Evolutionary conservation across 306 rosid species (phyloP).

Genomic region (Acacia crassicarpa): DNA sequence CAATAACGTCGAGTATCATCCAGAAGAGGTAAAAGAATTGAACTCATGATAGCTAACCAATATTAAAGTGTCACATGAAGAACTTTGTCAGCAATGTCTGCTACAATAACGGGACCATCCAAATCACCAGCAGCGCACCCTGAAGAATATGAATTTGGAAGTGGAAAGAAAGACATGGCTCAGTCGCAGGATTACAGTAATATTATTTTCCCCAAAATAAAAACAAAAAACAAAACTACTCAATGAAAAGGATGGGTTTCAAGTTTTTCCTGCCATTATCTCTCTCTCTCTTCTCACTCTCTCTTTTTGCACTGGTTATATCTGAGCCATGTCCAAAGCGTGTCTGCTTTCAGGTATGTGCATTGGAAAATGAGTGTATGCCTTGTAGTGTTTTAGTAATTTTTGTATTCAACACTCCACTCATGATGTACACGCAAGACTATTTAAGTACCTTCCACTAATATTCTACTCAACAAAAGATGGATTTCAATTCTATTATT

Average conservation of each 20-base stretch:
- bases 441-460: background rate
- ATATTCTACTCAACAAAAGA: background rate
- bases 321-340: background rate
- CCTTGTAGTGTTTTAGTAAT: background rate
- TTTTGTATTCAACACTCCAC: background rate
- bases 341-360: background rate
- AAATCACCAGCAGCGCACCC: constrained; percentile 81
- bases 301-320: too few species aligned
- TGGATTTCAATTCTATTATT: background rate
- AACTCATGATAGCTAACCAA: constrained; percentile 15
- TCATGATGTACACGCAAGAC: background rate
- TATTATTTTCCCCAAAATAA: background rate
- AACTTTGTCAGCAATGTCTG: constrained; percentile 41
- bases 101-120: constrained; percentile 70
- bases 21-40: constrained; percentile 27
- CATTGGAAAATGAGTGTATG: background rate
- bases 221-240: background rate
- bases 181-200: background rate
- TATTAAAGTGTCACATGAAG: constrained; percentile 41
- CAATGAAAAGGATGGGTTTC: background rate
- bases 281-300: background rate
- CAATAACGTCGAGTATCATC: background rate
- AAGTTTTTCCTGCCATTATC: background rate
- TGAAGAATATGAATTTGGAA: constrained; percentile 30
- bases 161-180: background rate